phyloP scores from a whole-genome alignment of 202 grass and related monocot genomes.

The Eragrostis tef region DNA sequence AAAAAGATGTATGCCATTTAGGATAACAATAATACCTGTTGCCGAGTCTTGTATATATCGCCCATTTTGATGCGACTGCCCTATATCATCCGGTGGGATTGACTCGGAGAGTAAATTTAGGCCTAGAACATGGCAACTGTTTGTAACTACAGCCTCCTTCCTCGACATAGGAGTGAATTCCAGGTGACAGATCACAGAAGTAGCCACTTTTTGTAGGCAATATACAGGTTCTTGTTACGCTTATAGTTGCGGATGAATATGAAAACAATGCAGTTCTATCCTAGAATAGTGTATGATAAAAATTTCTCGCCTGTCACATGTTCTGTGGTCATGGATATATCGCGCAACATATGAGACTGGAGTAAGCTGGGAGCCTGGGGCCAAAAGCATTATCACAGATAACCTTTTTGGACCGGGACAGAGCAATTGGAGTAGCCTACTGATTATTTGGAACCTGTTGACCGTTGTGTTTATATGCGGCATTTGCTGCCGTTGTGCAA shows the following conservation, averaged over 20 bases:
- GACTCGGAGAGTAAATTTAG: slow-evolving; percentile 37
- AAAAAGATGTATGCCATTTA: slow-evolving; percentile 95
- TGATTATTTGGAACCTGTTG: slow-evolving; percentile 19
- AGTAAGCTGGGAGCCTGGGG: slow-evolving; percentile 17
- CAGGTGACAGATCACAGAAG: slow-evolving; percentile 34
- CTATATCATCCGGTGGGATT: slow-evolving; percentile 42
- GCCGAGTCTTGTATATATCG: slow-evolving; percentile 50
- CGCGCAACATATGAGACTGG: slow-evolving; percentile 21
- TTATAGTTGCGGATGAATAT: slow-evolving; percentile 42
- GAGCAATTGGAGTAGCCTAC: slow-evolving; percentile 8
- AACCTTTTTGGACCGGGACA: slow-evolving; percentile 29
- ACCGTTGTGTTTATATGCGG: not conserved
- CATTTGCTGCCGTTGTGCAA: slow-evolving; percentile 28
- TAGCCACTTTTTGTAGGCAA: slow-evolving; percentile 52
- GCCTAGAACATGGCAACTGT: slow-evolving; percentile 43
- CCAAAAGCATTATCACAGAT: slow-evolving; percentile 16
- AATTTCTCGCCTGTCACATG: slow-evolving; percentile 37
- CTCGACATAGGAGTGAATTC: slow-evolving; percentile 20
- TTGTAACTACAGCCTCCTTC: slow-evolving; percentile 41
- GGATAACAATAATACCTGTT: slow-evolving; percentile 1
- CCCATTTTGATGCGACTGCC: slow-evolving; percentile 43
- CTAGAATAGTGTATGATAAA: slow-evolving; percentile 46
- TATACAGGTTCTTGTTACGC: slow-evolving; percentile 41
- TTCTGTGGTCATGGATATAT: slow-evolving; percentile 27
- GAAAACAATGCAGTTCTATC: slow-evolving; percentile 41